Evolutionary conservation across 371 early-diverging fungal genomes (phyloP).

Genomic region (Mortierella sp.): DNA sequence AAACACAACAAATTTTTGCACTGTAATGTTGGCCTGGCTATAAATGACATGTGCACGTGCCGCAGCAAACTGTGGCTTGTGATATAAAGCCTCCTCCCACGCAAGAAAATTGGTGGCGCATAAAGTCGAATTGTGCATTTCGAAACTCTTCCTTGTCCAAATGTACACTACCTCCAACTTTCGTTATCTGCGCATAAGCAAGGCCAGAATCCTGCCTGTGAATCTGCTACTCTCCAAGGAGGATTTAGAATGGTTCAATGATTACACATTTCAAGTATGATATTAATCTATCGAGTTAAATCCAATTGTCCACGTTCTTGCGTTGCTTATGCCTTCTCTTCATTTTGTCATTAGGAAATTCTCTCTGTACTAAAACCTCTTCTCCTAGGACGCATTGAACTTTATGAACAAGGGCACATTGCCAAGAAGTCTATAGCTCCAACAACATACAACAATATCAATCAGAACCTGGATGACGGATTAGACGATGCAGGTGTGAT

Average conservation of each 20-base stretch:
- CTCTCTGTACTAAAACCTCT: constrained; percentile 41
- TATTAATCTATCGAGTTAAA: not conserved
- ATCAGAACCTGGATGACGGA: constrained; percentile 28
- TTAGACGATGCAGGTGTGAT: constrained; percentile 46
- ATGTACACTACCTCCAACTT: constrained; percentile 51
- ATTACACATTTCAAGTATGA: constrained; percentile 42
- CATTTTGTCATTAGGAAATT: constrained; percentile 24
- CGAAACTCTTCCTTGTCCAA: not conserved
- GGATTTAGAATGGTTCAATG: constrained; percentile 54
- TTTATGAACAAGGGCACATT: constrained; percentile 36
- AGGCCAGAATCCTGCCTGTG: constrained; percentile 32
- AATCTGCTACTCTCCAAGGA: constrained; percentile 50
- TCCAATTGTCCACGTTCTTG: no score
- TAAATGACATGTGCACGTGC: not conserved
- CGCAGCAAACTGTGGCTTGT: not conserved
- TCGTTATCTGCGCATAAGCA: constrained; percentile 48
- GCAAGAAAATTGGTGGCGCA: not conserved
- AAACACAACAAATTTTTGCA: not conserved
- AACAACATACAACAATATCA: constrained; percentile 5
- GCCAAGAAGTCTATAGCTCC: constrained; percentile 15
- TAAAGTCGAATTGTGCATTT: not conserved
- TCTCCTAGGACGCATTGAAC: constrained; percentile 29
- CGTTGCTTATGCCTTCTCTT: not conserved
- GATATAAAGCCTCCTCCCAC: not conserved
- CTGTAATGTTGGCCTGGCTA: not conserved